phyloP scores from a whole-genome alignment of 2,329 filamentous ascomycete species.

The Aspergillus sp. region DNA sequence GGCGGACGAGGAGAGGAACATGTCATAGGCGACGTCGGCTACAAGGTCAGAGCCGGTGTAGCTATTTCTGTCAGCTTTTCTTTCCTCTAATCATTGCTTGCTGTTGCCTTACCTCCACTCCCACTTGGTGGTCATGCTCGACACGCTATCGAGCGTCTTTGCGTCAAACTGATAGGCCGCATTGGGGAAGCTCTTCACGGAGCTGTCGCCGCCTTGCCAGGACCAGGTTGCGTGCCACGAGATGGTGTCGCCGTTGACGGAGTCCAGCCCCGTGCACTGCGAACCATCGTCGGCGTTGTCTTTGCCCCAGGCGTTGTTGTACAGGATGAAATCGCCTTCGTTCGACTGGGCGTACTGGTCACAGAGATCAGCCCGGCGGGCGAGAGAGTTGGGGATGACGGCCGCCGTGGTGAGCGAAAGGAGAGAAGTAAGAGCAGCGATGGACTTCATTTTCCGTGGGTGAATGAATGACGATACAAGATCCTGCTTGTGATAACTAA shows the following conservation, averaged over 20 bases:
- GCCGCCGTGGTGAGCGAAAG: conserved; percentile 20
- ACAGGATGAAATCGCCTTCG: conserved; percentile 42
- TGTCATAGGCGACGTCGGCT: conserved; percentile 56
- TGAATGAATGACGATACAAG: conserved; percentile 1
- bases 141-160: conserved; percentile 28
- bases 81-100: background rate
- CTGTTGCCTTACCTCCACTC: conserved; percentile 32
- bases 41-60: conserved; percentile 47
- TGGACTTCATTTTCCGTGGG: conserved; percentile 23
- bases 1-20: conserved; percentile 50
- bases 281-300: conserved; percentile 28
- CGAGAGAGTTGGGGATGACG: conserved; percentile 15
- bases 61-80: conserved; percentile 12
- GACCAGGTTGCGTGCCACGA: conserved; percentile 42
- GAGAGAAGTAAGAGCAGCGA: conserved; percentile 14
- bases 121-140: conserved; percentile 40
- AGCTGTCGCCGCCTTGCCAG: conserved; percentile 35
- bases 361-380: conserved; percentile 31
- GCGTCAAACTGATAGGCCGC: conserved; percentile 34
- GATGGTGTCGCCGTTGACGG: conserved; percentile 27
- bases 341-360: conserved; percentile 34
- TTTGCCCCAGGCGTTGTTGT: conserved; percentile 49
- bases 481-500: background rate
- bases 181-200: conserved; percentile 45
- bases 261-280: conserved; percentile 40